A percentile compares a stretch with the other conserved stretches of the same genome.
These are phyloP conservation scores for Psilocybe tampanensis DNA, from an alignment of 768 basidiomycete genomes.

Conservation along the genomic window DNA sequence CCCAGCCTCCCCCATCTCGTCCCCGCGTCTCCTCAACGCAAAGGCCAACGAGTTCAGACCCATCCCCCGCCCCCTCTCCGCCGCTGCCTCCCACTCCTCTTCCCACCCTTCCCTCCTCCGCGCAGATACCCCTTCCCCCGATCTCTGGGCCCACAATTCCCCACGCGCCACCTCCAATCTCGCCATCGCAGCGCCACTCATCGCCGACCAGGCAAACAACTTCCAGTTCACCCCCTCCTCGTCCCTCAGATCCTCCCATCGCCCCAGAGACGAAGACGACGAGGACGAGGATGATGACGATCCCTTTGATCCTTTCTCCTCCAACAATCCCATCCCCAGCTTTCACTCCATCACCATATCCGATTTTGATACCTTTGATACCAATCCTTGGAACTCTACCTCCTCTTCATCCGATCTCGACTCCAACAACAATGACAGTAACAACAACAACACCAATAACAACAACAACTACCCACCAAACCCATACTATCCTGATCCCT, in stretches of 20 bases:
- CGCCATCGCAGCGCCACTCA: conserved; percentile 88
- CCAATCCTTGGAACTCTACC: conserved; percentile 31
- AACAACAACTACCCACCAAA: background rate
- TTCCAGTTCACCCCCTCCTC: conserved; percentile 69
- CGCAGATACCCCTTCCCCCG: conserved; percentile 85
- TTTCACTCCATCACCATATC: conserved; percentile 67
- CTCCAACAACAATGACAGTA: no score
- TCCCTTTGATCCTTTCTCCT: conserved; percentile 77
- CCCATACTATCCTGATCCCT: background rate
- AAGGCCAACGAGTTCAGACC: conserved; percentile 92
- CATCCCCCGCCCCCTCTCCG: conserved; percentile 76
- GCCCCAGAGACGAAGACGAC: conserved; percentile 43
- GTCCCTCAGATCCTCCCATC: conserved; percentile 61
- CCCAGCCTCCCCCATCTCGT: conserved; percentile 82
- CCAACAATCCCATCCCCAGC: conserved; percentile 42
- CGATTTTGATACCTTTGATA: conserved; percentile 56
- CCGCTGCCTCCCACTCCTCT: conserved; percentile 61
- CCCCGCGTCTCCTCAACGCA: conserved; percentile 84
- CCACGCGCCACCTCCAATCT: conserved; percentile 79
- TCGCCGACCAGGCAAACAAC: conserved; percentile 59
- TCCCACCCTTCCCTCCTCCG: conserved; percentile 43
- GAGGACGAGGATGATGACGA: conserved; percentile 87
- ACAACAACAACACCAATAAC: background rate
- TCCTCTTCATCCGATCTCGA: background rate
- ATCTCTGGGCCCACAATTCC: conserved; percentile 83